Percentiles rank a stretch among this genome's conserved stretches.
These are phyloP conservation scores for Jamesozyma jinghongensis DNA, from an alignment of 805 yeast genomes.

Conservation along the genomic window DNA sequence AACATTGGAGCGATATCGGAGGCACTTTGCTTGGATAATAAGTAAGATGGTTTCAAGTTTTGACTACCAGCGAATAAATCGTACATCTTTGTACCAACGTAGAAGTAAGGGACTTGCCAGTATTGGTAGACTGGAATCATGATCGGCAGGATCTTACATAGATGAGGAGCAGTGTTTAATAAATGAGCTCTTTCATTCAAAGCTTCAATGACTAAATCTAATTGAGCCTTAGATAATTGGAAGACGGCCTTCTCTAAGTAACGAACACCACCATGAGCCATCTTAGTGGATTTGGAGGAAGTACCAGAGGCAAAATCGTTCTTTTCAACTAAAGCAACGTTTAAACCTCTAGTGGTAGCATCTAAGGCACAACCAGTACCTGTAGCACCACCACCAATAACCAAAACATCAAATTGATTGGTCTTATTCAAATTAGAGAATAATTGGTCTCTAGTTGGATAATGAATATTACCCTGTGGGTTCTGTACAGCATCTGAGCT, in stretches of 20 bases:
- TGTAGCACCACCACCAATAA: slow-evolving; percentile 95
- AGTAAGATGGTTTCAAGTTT: slow-evolving; percentile 69
- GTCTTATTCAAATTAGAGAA: slow-evolving; percentile 39
- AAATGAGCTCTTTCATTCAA: slow-evolving; percentile 79
- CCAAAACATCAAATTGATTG: slow-evolving; percentile 62
- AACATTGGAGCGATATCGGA: slow-evolving; percentile 77
- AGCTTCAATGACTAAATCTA: slow-evolving; percentile 82
- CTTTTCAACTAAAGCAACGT: slow-evolving; percentile 79
- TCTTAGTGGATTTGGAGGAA: slow-evolving; percentile 86
- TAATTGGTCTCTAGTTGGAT: slow-evolving; percentile 47
- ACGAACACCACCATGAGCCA: slow-evolving; percentile 97
- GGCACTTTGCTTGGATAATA: slow-evolving; percentile 58
- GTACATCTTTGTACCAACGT: slow-evolving; percentile 82
- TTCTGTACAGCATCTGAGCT: no score
- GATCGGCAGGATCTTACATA: slow-evolving; percentile 77
- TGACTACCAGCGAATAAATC: slow-evolving; percentile 88
- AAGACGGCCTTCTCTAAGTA: slow-evolving; percentile 91
- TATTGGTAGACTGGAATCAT: slow-evolving; percentile 93
- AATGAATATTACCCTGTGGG: neutral
- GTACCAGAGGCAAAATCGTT: slow-evolving; percentile 90
- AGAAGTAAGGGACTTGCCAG: slow-evolving; percentile 95
- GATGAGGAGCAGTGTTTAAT: slow-evolving; percentile 86
- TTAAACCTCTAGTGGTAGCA: slow-evolving; percentile 82
- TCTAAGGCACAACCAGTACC: slow-evolving; percentile 92
- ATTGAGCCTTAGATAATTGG: slow-evolving; percentile 83